phyloP scores from a whole-genome alignment of 2,329 filamentous ascomycete species.

The Aurifilum marmelostoma region DNA sequence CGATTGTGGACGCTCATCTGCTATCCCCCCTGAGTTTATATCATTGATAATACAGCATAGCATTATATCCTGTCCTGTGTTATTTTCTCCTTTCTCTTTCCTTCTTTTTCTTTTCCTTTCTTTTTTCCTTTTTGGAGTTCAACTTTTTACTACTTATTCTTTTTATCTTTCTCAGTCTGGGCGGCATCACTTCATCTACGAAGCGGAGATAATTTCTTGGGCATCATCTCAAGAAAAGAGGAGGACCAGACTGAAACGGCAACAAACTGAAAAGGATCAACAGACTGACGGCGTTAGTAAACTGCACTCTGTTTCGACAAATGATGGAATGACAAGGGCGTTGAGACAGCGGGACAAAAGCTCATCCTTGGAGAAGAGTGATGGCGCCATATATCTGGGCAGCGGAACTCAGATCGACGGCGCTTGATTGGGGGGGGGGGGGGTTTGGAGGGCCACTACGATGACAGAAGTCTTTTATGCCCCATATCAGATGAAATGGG shows the following conservation, averaged over 20 bases:
- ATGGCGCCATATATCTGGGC: neutral
- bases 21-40: neutral
- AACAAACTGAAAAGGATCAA: neutral
- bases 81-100: no score
- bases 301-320: neutral
- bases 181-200: neutral
- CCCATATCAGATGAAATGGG: no score
- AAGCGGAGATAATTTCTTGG: neutral
- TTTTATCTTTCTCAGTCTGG: neutral
- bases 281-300: neutral
- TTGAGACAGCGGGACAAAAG: neutral
- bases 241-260: neutral
- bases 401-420: neutral
- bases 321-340: neutral
- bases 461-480: no score
- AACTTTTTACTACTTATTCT: no score
- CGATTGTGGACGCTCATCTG: neutral
- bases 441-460: no score
- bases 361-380: neutral
- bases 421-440: no score
- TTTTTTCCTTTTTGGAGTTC: no score
- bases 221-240: neutral
- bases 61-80: conserved; percentile 1
- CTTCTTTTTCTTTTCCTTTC: no score
- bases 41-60: neutral